A percentile compares a stretch with the other conserved stretches of the same genome.
These are phyloP conservation scores for Tricholoma matsutake DNA, from an alignment of 768 basidiomycete species.

Conservation along the genomic window DNA sequence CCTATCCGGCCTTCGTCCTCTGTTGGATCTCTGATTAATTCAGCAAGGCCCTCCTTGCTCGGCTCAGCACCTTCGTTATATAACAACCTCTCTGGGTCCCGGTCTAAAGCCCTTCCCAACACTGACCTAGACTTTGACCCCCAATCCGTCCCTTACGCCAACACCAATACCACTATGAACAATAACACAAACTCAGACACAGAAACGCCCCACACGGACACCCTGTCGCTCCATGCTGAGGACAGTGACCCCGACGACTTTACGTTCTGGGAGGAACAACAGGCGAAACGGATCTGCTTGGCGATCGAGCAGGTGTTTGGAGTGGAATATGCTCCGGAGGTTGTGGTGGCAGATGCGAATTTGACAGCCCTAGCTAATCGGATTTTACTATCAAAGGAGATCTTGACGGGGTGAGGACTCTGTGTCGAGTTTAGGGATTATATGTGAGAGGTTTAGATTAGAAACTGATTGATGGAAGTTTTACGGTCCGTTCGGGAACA, in stretches of 20 bases:
- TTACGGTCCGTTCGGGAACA: too few species aligned
- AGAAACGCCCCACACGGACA: not conserved
- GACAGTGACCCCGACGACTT: constrained; percentile 87
- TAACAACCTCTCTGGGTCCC: too few species aligned
- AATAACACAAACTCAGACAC: not conserved
- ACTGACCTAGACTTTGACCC: not conserved
- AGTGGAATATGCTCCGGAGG: constrained; percentile 86
- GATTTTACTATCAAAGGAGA: constrained; percentile 74
- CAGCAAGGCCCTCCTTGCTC: not conserved
- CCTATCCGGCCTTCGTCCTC: not conserved
- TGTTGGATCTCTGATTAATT: not conserved
- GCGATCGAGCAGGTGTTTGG: constrained; percentile 80
- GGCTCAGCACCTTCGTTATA: not conserved
- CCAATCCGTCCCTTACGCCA: not conserved
- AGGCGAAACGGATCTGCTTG: constrained; percentile 84
- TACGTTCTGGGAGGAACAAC: constrained; percentile 85
- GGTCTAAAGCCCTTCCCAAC: too few species aligned
- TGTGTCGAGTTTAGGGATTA: not conserved
- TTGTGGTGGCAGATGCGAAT: constrained; percentile 93
- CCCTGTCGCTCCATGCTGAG: constrained; percentile 24
- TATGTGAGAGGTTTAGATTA: not conserved
- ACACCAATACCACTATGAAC: not conserved
- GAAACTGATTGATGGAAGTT: too few species aligned
- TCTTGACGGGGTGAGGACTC: constrained; percentile 29
- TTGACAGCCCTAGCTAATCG: constrained; percentile 79